Evolutionary conservation across 31 red algal species (phyloP).

Genomic region (Pterothamnion heteromorphum): DNA sequence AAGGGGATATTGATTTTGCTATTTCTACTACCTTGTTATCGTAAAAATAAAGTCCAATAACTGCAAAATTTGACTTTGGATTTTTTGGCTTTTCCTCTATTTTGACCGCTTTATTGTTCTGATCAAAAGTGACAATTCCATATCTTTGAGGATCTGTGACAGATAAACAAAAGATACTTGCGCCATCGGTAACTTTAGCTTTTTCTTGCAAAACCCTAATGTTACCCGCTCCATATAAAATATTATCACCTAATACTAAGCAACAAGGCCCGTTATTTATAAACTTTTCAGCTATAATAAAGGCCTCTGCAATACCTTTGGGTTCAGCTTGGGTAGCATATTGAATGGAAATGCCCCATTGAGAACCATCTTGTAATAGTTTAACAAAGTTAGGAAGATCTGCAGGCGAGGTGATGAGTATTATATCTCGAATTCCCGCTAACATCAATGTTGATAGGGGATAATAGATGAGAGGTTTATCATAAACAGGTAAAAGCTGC

Average conservation of each 20-base stretch:
- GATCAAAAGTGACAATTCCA: not conserved
- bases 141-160: conserved; percentile 9
- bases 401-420: conserved; percentile 21
- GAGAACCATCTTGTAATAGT: conserved; percentile 4
- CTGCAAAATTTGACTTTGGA: conserved; percentile 6
- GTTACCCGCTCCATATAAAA: not conserved
- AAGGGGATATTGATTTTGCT: not conserved
- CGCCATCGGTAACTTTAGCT: not conserved
- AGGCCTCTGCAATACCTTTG: conserved; percentile 18
- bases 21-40: not conserved
- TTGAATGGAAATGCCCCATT: not conserved
- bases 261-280: not conserved
- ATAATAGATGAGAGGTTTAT: conserved; percentile 31
- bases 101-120: not conserved
- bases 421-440: conserved; percentile 12
- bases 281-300: conserved; percentile 24
- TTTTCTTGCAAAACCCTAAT: not conserved
- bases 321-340: not conserved
- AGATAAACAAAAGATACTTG: not conserved
- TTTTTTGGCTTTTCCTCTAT: conserved; percentile 24
- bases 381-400: not conserved
- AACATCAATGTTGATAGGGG: conserved; percentile 9
- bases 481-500: conserved; percentile 21
- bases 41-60: conserved; percentile 32
- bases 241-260: conserved; percentile 37